Evolutionary conservation across 1,284 basidiomycete genomes (phyloP).

Genomic region (Ganoderma sinense): DNA sequence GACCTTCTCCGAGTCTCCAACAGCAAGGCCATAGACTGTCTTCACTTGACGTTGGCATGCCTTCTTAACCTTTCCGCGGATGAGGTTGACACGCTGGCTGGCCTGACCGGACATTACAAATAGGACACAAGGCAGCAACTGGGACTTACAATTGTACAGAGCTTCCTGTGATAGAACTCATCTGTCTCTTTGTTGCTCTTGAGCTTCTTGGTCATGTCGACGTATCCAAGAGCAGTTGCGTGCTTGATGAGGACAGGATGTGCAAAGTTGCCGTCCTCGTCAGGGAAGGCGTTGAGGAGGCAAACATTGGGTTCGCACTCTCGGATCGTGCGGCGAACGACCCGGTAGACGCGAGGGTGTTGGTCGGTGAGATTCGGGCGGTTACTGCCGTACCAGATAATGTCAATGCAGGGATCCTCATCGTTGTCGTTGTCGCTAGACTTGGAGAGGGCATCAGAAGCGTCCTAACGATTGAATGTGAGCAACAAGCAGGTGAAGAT

Average conservation of each 20-base stretch:
- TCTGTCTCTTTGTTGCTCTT: not conserved
- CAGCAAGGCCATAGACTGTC: not conserved
- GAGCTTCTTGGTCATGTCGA: not conserved
- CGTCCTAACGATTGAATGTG: not conserved
- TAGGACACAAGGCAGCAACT: not conserved
- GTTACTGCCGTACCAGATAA: not conserved
- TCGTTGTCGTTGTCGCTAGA: not conserved
- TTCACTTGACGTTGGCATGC: not conserved
- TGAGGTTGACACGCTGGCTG: not conserved
- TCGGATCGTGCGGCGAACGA: not conserved
- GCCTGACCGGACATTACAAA: not conserved
- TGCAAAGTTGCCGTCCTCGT: not conserved
- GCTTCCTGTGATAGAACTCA: not conserved
- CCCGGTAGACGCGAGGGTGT: not conserved
- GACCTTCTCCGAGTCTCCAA: not conserved
- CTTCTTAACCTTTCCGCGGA: not conserved
- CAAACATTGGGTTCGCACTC: not conserved
- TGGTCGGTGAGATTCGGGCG: not conserved
- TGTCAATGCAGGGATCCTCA: not conserved
- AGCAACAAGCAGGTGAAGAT: not conserved
- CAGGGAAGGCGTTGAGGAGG: not conserved
- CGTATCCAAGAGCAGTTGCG: not conserved
- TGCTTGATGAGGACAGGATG: not conserved
- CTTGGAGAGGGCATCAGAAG: not conserved
- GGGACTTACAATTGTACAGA: not conserved